Percentiles rank a stretch among this genome's conserved stretches.
phyloP scores from a whole-genome alignment of 306 rosid genomes.

The Corylus heterophylla region DNA sequence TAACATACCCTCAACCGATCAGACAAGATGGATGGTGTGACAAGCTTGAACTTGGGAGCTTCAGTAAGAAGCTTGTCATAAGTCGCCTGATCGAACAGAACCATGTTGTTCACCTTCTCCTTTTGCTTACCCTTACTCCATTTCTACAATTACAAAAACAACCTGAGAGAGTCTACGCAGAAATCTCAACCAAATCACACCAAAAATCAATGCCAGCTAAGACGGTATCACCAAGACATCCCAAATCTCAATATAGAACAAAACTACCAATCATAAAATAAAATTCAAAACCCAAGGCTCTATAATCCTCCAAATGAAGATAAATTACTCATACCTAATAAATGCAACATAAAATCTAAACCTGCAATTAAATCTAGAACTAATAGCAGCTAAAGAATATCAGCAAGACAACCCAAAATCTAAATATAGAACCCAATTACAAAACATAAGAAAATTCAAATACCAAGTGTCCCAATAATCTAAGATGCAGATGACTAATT shows the following conservation, averaged over 20 bases:
- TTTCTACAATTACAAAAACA: conserved; percentile 12
- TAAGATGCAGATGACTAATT: not conserved
- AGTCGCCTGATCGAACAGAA: conserved; percentile 29
- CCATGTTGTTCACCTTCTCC: conserved; percentile 38
- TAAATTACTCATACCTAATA: not conserved
- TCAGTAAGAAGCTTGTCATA: conserved; percentile 31
- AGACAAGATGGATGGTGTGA: conserved; percentile 32
- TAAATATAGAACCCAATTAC: not conserved
- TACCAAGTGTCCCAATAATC: not conserved
- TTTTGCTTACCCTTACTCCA: conserved; percentile 37
- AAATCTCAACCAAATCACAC: not conserved
- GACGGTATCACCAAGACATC: not conserved
- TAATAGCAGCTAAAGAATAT: too few relatives aligned
- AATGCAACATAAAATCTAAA: not conserved
- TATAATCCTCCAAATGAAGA: not conserved
- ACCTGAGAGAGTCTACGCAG: not conserved
- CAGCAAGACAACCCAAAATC: too few relatives aligned
- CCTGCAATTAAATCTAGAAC: not conserved
- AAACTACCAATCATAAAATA: not conserved
- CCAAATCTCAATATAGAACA: not conserved
- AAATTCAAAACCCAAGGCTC: not conserved
- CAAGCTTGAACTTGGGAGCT: conserved; percentile 31
- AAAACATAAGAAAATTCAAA: not conserved
- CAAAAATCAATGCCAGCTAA: too few relatives aligned
- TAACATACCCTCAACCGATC: conserved; percentile 32